Conservation (phyloP, 805 yeast genomes). For the Schizosaccharomyces pombe region DNA sequence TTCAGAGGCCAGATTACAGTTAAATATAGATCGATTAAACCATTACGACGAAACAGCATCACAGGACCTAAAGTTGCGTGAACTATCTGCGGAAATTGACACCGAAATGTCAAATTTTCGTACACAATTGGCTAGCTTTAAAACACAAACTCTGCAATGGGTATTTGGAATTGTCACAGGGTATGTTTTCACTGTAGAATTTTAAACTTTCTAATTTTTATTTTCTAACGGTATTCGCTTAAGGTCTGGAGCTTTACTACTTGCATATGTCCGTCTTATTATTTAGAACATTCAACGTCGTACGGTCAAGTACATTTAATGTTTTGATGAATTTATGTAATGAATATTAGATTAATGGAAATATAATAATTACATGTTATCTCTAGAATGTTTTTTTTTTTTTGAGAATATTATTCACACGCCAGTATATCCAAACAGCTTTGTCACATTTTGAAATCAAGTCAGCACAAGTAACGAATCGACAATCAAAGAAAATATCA, state of each 20-base stretch:
- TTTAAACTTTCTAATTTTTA: no score
- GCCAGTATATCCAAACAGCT: no score
- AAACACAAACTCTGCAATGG: slow-evolving; percentile 96
- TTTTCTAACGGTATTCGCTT: no score
- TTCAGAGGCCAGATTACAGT: slow-evolving; percentile 73
- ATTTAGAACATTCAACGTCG: neutral
- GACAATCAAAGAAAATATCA: no score
- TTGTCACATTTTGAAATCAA: no score
- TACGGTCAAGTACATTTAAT: no score
- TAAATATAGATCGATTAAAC: slow-evolving; percentile 83
- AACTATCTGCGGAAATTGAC: slow-evolving; percentile 82
- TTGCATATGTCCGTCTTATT: neutral
- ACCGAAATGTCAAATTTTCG: slow-evolving; percentile 88
- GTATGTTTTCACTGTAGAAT: slow-evolving; percentile 20
- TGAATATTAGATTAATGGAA: no score
- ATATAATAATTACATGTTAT: no score
- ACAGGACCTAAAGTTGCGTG: slow-evolving; percentile 82
- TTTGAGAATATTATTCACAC: no score
- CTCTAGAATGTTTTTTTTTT: no score
- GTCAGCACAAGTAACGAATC: no score
- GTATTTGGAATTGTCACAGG: slow-evolving; percentile 94
- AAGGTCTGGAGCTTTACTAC: neutral
- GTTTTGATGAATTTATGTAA: no score
- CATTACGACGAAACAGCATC: slow-evolving; percentile 82
- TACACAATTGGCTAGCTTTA: slow-evolving; percentile 82